Evolutionary conservation across 345 rosid genomes (phyloP), one percentile per base, ranked within the genome.

Genomic region (Melastoma malabathricum): DNA sequence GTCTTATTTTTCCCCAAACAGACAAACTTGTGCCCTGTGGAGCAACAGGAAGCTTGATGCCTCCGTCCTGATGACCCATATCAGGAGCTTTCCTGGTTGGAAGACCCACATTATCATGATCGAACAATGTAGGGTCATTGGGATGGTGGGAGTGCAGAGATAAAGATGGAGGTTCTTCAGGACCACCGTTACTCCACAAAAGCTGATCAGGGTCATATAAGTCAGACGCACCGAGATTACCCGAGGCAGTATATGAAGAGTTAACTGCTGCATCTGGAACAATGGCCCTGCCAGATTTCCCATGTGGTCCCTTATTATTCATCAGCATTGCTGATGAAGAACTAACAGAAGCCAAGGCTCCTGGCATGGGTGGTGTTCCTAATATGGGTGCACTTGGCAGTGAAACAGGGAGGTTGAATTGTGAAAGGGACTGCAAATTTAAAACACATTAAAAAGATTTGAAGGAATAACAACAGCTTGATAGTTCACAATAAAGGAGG

Each of bases 191-290:
- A 72, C 81, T 92, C 99, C 97, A 92, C 59, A 92, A 59, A 46
- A 97, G 99, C 65, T 92, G 97, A 73, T 92, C 99, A 62, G 99
- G 99, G 74, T 92, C 99, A 67, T 92, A 92, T 50, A 84, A 65
- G 71, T 92, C 99, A 45, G 83, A 75, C 59, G 79, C 89, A 63
- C 56, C 71, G 52, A 67, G 69, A 72, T 56, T 25, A 47, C 59
- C 59, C 58, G 75, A 50, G 59, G 72, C 75, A 59, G 78, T 54
- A 68, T 59, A 80, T 48, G 65, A 75, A 72, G 72, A 74, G 65
- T 81, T 80, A 56, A 73, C 70, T 52, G 75, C 81, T 58, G 73
- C 90, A 64, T 75, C 81, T 60, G 47, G 46, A 65, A 84, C 57
- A 70, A 80, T 80, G 59, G 67, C 43, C 66, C 77, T 72, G 68